These are phyloP conservation scores for Colletotrichum zoysiae DNA, from an alignment of 2,329 filamentous ascomycete species.

Conservation along the genomic window DNA sequence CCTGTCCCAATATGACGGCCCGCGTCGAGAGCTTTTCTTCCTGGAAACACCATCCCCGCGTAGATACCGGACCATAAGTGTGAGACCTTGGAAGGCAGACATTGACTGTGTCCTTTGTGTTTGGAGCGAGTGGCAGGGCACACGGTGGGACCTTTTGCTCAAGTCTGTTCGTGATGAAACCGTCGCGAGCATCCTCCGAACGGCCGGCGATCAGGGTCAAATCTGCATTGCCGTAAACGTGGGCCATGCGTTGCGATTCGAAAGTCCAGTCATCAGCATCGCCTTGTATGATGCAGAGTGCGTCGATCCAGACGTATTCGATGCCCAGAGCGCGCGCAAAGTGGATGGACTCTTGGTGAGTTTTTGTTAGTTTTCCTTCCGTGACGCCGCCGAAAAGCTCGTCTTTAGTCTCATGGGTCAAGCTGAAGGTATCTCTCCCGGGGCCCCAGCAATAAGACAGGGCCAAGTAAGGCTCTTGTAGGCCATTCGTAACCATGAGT, in stretches of 20 bases:
- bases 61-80: conserved; percentile 7
- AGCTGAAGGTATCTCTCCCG: neutral
- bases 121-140: neutral
- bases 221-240: conserved; percentile 38
- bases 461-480: conserved; percentile 18
- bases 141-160: neutral
- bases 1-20: conserved; percentile 8
- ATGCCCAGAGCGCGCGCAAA: conserved; percentile 17
- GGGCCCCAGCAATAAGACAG: conserved; percentile 29
- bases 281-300: conserved; percentile 40
- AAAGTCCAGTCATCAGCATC: conserved; percentile 37
- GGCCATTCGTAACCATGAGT: conserved; percentile 4
- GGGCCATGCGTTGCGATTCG: conserved; percentile 38
- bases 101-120: conserved; percentile 1
- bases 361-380: conserved; percentile 1
- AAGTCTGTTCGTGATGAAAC: conserved; percentile 15
- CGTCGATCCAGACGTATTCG: conserved; percentile 30
- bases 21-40: conserved; percentile 19
- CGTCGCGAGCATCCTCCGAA: conserved; percentile 12
- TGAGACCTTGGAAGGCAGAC: neutral
- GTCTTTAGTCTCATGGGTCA: conserved; percentile 5
- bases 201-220: conserved; percentile 32
- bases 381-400: conserved; percentile 4
- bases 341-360: conserved; percentile 17
- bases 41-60: conserved; percentile 33